Percentiles rank a stretch among this genome's conserved stretches.
phyloP scores from a whole-genome alignment of 2,329 filamentous ascomycete genomes.

The Rhynchosporium secalis region DNA sequence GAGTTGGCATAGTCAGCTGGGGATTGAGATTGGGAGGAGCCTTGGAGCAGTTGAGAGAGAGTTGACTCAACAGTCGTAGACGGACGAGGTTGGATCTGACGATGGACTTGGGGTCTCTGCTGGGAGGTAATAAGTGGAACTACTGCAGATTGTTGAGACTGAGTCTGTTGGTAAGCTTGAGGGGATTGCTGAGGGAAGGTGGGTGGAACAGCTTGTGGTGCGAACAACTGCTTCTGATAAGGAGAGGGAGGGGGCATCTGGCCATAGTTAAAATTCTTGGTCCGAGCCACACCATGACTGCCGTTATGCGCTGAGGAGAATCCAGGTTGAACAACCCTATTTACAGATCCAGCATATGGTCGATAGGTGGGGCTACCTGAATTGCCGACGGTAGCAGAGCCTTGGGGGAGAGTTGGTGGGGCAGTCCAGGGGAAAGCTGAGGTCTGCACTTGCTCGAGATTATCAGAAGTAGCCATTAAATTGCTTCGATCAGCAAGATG shows the following conservation, averaged over 20 bases:
- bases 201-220: too few relatives aligned
- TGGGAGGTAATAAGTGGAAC: neutral
- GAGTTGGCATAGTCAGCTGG: conserved; percentile 1
- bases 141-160: too few relatives aligned
- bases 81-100: neutral
- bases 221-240: too few relatives aligned
- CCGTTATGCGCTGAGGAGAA: neutral
- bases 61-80: neutral
- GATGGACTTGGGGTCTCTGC: neutral
- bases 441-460: neutral
- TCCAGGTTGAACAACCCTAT: too few relatives aligned
- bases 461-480: neutral
- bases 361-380: neutral
- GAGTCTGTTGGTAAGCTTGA: too few relatives aligned
- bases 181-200: too few relatives aligned
- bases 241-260: too few relatives aligned
- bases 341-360: neutral
- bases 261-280: too few relatives aligned
- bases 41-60: neutral
- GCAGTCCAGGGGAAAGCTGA: neutral
- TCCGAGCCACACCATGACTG: too few relatives aligned
- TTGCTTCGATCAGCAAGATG: neutral
- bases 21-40: neutral
- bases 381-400: neutral
- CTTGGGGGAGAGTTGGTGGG: neutral